Percentiles rank a stretch among this genome's conserved stretches.
These are phyloP conservation scores for Stereocaulon alpinum DNA, from an alignment of 495 filamentous ascomycete species.

Conservation along the genomic window DNA sequence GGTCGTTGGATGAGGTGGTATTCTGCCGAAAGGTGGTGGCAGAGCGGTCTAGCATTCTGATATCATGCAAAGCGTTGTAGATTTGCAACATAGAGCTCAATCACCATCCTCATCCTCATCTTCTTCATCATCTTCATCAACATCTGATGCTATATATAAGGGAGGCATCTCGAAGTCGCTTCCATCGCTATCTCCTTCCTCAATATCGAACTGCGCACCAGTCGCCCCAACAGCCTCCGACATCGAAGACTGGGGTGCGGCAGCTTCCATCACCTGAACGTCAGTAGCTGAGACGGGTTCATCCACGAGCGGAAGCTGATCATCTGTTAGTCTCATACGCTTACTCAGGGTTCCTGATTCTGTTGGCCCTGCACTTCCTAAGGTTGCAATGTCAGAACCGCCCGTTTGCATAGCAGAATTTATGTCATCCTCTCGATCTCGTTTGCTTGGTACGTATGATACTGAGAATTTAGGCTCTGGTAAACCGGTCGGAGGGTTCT, in stretches of 20 bases:
- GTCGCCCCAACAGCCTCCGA: not conserved
- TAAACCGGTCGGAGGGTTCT: not conserved
- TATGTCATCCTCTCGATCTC: not conserved
- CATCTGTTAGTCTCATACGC: not conserved
- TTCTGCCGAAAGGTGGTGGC: slow-evolving; percentile 51
- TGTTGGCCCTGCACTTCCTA: not conserved
- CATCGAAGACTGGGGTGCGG: not conserved
- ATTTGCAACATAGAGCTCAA: not conserved
- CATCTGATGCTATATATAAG: slow-evolving; percentile 37
- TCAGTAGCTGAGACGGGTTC: not conserved
- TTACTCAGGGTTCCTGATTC: not conserved
- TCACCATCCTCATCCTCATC: slow-evolving; percentile 4
- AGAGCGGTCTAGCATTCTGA: slow-evolving; percentile 40
- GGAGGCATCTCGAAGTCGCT: slow-evolving; percentile 42
- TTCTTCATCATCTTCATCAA: slow-evolving; percentile 17
- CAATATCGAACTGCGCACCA: not conserved
- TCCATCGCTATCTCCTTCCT: slow-evolving; percentile 28
- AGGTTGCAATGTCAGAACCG: not conserved
- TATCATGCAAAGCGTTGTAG: too few species aligned
- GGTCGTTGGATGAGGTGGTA: slow-evolving; percentile 40
- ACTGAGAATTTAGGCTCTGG: not conserved
- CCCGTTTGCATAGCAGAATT: too few species aligned
- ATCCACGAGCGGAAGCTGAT: not conserved
- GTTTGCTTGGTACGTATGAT: not conserved
- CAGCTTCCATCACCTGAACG: not conserved